A percentile compares a stretch with the other conserved stretches of the same genome.
phyloP scores from a whole-genome alignment of 768 basidiomycete species.

The Galerina marginata region DNA sequence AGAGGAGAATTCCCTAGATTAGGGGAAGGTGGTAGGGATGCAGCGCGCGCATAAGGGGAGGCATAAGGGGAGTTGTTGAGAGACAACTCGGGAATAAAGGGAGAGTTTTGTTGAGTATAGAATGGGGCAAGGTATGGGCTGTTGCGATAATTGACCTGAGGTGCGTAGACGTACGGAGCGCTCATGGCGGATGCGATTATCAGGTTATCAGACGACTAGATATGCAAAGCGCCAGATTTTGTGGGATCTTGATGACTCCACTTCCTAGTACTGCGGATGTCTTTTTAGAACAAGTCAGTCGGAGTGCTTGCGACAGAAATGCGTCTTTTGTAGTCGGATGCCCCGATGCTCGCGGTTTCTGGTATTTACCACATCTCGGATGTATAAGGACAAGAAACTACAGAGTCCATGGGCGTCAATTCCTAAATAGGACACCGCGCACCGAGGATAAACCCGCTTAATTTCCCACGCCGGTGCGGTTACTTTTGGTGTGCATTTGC shows the following conservation, averaged over 20 bases:
- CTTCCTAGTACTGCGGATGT: too few relatives aligned
- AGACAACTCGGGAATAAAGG: constrained; percentile 47
- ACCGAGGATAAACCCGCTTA: neutral
- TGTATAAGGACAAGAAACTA: too few relatives aligned
- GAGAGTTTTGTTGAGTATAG: constrained; percentile 38
- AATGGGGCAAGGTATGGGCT: constrained; percentile 33
- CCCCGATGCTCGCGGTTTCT: too few relatives aligned
- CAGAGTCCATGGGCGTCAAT: constrained; percentile 18
- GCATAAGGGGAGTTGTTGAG: constrained; percentile 41
- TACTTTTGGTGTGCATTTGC: neutral
- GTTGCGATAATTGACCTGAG: constrained; percentile 42
- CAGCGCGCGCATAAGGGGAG: constrained; percentile 4
- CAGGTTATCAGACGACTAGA: neutral
- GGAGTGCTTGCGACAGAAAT: too few relatives aligned
- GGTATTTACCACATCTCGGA: too few relatives aligned
- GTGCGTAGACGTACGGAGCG: constrained; percentile 48
- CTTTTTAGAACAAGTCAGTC: too few relatives aligned
- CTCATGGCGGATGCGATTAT: constrained; percentile 24
- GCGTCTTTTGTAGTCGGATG: too few relatives aligned
- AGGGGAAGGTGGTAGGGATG: constrained; percentile 27
- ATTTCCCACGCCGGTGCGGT: constrained; percentile 21
- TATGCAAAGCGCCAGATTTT: neutral
- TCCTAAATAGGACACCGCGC: neutral
- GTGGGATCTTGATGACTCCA: too few relatives aligned
- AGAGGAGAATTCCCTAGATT: constrained; percentile 14